phyloP scores from a whole-genome alignment of 805 yeast species.

The Cyberlindnera veronae region DNA sequence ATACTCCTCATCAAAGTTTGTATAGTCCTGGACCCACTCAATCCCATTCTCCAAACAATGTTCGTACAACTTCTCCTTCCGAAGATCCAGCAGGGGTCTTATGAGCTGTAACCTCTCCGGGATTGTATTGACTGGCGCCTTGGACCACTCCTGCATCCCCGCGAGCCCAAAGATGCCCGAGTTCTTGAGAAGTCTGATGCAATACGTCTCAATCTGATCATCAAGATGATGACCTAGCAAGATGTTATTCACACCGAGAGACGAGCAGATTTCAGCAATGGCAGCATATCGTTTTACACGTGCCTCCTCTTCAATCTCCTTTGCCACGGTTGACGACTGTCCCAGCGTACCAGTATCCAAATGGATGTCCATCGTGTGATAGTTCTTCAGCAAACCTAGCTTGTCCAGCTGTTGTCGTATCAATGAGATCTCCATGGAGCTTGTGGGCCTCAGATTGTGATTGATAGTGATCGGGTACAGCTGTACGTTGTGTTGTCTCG shows the following conservation, averaged over 20 bases:
- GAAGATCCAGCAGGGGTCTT: conserved; percentile 51
- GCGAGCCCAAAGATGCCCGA: conserved; percentile 55
- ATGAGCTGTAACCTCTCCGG: conserved; percentile 27
- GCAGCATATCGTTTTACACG: conserved; percentile 48
- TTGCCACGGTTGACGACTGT: conserved; percentile 6
- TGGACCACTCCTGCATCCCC: conserved; percentile 41
- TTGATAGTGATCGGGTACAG: conserved; percentile 63
- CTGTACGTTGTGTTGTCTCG: conserved; percentile 28
- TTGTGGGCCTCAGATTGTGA: conserved; percentile 49
- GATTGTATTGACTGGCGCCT: conserved; percentile 16
- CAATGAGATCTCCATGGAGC: conserved; percentile 26
- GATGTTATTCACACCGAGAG: conserved; percentile 34
- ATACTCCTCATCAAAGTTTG: conserved; percentile 45
- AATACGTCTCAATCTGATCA: conserved; percentile 70
- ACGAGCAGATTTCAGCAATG: conserved; percentile 39
- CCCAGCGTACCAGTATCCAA: conserved; percentile 7
- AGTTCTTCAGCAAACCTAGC: conserved; percentile 25
- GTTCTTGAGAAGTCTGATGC: conserved; percentile 47
- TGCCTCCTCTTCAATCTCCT: conserved; percentile 56
- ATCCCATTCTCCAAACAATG: conserved; percentile 42
- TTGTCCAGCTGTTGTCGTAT: conserved; percentile 14
- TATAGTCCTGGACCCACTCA: conserved; percentile 67
- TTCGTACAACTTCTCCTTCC: conserved; percentile 42
- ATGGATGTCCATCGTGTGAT: conserved; percentile 27
- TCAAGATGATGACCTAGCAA: conserved; percentile 66